These are phyloP conservation scores for Rhizopogon vinicolor DNA, from an alignment of 768 basidiomycete genomes.

Conservation along the genomic window DNA sequence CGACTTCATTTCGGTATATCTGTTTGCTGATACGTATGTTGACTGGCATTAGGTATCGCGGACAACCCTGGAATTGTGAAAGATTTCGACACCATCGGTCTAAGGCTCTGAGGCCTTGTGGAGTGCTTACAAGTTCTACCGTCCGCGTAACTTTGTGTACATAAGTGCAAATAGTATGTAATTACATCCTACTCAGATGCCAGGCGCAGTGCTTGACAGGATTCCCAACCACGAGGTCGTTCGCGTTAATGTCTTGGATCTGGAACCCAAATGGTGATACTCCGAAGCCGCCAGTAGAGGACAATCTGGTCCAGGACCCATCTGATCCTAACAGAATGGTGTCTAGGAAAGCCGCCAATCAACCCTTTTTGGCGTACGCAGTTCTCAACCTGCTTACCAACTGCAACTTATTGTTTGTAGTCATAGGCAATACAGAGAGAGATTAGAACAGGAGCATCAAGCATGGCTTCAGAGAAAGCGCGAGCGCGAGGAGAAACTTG, in stretches of 20 bases:
- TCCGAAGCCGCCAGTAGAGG: conserved; percentile 31
- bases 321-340: conserved; percentile 64
- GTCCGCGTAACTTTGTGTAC: neutral
- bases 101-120: too few relatives aligned
- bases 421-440: conserved; percentile 61
- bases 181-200: neutral
- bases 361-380: conserved; percentile 77
- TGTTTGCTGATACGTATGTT: too few relatives aligned
- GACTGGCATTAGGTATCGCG: too few relatives aligned
- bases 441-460: conserved; percentile 54
- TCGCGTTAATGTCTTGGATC: conserved; percentile 63
- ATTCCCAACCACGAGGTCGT: neutral
- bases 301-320: conserved; percentile 59
- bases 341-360: conserved; percentile 78
- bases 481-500: conserved; percentile 68
- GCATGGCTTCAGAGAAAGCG: conserved; percentile 69
- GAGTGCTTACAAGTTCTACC: too few relatives aligned
- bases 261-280: conserved; percentile 37
- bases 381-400: conserved; percentile 4
- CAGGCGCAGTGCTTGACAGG: neutral
- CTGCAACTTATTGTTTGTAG: conserved; percentile 28
- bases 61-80: too few relatives aligned
- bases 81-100: too few relatives aligned
- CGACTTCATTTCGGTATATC: too few relatives aligned
- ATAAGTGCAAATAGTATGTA: neutral